Percentiles rank a stretch among this genome's conserved stretches.
phyloP scores from a whole-genome alignment of 345 rosid species.

The Populus simonii region DNA sequence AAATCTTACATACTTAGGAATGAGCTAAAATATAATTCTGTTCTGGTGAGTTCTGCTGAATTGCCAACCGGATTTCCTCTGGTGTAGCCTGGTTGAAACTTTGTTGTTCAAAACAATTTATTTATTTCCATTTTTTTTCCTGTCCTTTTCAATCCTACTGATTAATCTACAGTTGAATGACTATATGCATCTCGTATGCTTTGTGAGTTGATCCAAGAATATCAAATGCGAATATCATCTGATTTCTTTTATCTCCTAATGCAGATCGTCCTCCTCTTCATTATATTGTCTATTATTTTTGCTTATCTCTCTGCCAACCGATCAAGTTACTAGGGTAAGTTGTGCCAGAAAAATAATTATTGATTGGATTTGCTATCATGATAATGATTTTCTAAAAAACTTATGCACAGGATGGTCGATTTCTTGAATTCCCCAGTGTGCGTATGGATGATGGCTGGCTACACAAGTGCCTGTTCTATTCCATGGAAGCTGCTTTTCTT shows the following conservation, averaged over 20 bases:
- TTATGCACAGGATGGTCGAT: not conserved
- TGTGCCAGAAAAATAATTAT: not conserved
- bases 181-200: not conserved
- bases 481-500: not conserved
- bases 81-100: not conserved
- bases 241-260: conserved; percentile 14
- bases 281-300: conserved; percentile 40
- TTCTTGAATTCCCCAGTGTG: not conserved
- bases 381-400: not conserved
- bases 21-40: conserved; percentile 21
- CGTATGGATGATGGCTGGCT: not conserved
- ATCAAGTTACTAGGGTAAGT: conserved; percentile 27
- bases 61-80: not conserved
- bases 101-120: not conserved
- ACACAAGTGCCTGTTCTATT: not conserved
- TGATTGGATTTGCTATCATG: not conserved
- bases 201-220: not conserved
- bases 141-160: not conserved
- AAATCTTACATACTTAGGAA: conserved; percentile 43
- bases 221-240: not conserved
- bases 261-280: conserved; percentile 42
- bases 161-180: not conserved
- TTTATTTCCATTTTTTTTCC: not conserved
- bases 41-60: conserved; percentile 27
- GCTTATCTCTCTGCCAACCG: conserved; percentile 30